Conservation (phyloP, 192 early-diverging fungal species). For the Linnemannia zychae region DNA sequence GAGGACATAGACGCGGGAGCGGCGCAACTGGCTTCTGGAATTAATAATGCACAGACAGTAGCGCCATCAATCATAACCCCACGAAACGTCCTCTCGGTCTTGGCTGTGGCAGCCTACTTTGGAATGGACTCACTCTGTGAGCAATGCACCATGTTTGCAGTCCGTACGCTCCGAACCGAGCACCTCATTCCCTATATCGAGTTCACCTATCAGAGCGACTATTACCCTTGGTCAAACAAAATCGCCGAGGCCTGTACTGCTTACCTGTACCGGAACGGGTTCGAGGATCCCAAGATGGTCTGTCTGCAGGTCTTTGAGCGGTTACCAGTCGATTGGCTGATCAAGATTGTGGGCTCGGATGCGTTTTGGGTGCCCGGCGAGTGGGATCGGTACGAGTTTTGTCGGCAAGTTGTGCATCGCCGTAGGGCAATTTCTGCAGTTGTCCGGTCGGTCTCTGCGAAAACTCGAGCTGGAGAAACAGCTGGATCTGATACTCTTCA, state of each 20-base stretch:
- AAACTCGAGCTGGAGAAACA: neutral
- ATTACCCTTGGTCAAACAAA: conserved; percentile 58
- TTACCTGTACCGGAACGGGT: conserved; percentile 68
- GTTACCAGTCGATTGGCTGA: conserved; percentile 60
- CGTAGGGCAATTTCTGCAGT: conserved; percentile 22
- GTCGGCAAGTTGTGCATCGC: conserved; percentile 43
- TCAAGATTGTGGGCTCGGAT: conserved; percentile 61
- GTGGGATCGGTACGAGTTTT: conserved; percentile 67
- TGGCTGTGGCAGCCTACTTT: conserved; percentile 65
- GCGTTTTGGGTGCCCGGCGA: conserved; percentile 73
- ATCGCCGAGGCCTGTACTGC: conserved; percentile 66
- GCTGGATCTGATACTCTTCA: neutral
- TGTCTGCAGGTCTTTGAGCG: conserved; percentile 43
- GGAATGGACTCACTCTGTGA: conserved; percentile 62
- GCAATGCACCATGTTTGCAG: conserved; percentile 50
- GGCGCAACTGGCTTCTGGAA: neutral
- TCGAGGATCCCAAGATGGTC: conserved; percentile 47
- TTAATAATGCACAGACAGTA: too few species aligned
- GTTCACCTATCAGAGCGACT: conserved; percentile 58
- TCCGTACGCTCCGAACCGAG: conserved; percentile 32
- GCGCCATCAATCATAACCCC: conserved; percentile 32
- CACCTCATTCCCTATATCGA: conserved; percentile 50
- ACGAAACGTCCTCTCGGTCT: conserved; percentile 57
- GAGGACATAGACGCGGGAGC: neutral
- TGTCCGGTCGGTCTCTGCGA: neutral